These are phyloP conservation scores for Penicillium rolfsii DNA, from an alignment of 2,329 filamentous ascomycete species.

Conservation along the genomic window DNA sequence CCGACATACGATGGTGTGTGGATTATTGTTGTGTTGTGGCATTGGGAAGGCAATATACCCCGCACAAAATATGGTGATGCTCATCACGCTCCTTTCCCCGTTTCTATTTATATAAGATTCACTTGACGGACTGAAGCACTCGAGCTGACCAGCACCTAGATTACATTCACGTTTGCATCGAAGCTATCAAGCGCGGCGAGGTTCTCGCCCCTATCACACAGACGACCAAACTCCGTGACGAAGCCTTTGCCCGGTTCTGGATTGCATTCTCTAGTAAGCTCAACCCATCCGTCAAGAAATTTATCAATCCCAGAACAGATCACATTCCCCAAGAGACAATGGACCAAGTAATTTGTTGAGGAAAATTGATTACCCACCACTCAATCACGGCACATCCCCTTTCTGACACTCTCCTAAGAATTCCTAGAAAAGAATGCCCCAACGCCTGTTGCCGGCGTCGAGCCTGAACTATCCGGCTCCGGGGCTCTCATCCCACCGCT, in stretches of 20 bases:
- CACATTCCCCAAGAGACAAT: background rate
- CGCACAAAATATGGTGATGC: background rate
- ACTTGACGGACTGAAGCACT: background rate
- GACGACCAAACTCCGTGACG: conserved; percentile 39
- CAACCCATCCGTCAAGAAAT: background rate
- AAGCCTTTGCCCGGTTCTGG: conserved; percentile 49
- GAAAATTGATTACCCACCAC: background rate
- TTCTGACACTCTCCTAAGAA: conserved; percentile 8
- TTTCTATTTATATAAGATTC: background rate
- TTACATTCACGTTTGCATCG: conserved; percentile 37
- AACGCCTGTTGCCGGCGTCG: background rate
- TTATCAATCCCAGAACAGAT: background rate
- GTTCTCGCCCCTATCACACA: conserved; percentile 41
- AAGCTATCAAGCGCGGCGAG: conserved; percentile 39
- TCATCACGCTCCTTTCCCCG: background rate
- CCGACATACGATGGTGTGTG: background rate
- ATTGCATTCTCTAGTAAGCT: conserved; percentile 41
- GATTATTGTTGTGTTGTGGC: background rate
- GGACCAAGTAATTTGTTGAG: background rate
- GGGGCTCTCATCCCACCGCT: conserved; percentile 47
- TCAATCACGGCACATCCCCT: background rate
- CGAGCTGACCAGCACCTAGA: conserved; percentile 30
- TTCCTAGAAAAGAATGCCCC: conserved; percentile 3
- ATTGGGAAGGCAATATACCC: background rate
- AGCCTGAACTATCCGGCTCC: conserved; percentile 30